A percentile compares a stretch with the other conserved stretches of the same genome.
Conservation (phyloP, 2,329 filamentous ascomycete genomes). For the Sporothrix sp. region DNA sequence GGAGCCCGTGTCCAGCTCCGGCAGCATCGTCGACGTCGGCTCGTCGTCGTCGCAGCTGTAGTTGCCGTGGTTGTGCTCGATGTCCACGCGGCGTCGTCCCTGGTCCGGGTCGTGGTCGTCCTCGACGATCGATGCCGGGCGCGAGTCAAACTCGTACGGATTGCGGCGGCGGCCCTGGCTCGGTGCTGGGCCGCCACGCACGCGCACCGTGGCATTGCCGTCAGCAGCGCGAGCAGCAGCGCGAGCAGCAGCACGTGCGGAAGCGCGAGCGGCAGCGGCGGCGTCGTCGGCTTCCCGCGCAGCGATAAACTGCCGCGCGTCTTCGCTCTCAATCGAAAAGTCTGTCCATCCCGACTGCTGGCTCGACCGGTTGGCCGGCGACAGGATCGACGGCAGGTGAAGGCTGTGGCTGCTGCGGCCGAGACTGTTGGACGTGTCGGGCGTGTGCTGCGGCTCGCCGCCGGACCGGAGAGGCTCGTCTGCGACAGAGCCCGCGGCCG, state of each 20-base stretch:
- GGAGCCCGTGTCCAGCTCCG: slow-evolving; percentile 41
- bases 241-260: too few relatives aligned
- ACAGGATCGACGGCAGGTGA: slow-evolving; percentile 36
- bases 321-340: slow-evolving; percentile 45
- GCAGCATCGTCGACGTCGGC: slow-evolving; percentile 28
- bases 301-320: slow-evolving; percentile 26
- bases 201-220: slow-evolving; percentile 6
- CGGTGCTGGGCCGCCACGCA: not conserved
- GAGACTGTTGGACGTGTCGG: slow-evolving; percentile 36
- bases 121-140: slow-evolving; percentile 23
- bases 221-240: slow-evolving; percentile 2
- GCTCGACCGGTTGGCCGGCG: slow-evolving; percentile 39
- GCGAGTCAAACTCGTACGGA: slow-evolving; percentile 19
- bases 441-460: slow-evolving; percentile 23
- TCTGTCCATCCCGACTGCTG: slow-evolving; percentile 53
- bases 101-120: slow-evolving; percentile 6
- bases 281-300: slow-evolving; percentile 10
- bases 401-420: too few relatives aligned
- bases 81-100: not conserved
- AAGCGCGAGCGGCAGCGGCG: too few relatives aligned
- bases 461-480: slow-evolving; percentile 13
- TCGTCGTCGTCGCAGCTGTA: too few relatives aligned
- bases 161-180: not conserved
- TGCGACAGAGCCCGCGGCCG: too few relatives aligned
- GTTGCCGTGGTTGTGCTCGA: too few relatives aligned